These are phyloP conservation scores for Plenodomus biglobosus DNA, from an alignment of 2,329 filamentous ascomycete species.

Conservation along the genomic window DNA sequence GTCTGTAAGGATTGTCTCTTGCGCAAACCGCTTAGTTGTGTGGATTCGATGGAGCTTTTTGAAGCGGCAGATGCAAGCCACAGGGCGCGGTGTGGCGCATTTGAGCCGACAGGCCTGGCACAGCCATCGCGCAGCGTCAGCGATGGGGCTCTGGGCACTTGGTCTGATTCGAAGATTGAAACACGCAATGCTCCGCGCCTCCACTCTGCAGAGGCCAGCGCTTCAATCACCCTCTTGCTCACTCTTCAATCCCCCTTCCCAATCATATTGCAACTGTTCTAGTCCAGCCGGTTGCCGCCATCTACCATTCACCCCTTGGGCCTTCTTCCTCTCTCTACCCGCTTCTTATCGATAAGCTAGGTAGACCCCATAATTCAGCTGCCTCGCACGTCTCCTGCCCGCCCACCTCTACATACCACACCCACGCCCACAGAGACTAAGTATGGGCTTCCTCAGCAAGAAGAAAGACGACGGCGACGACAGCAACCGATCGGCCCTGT, in stretches of 20 bases:
- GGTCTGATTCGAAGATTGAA: constrained; percentile 18
- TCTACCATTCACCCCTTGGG: no score
- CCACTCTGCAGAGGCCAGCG: background rate
- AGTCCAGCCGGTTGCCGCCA: no score
- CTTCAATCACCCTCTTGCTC: constrained; percentile 18
- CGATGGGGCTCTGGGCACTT: constrained; percentile 21
- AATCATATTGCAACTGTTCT: constrained; percentile 5
- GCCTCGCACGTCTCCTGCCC: constrained; percentile 3
- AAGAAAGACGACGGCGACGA: constrained; percentile 58
- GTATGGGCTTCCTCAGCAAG: constrained; percentile 55
- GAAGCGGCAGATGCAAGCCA: background rate
- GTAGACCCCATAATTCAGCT: constrained; percentile 17
- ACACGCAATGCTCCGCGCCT: constrained; percentile 21
- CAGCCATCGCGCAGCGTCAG: constrained; percentile 20
- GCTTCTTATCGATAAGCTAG: constrained; percentile 6
- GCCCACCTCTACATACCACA: background rate
- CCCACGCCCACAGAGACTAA: constrained; percentile 6
- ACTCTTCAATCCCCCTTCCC: constrained; percentile 9
- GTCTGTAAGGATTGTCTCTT: no score
- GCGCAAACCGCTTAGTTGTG: no score
- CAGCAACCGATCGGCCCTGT: constrained; percentile 60
- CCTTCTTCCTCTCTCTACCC: no score
- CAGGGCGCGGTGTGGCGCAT: no score
- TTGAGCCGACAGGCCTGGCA: background rate
- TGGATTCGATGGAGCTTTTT: background rate